These are phyloP conservation scores for Blepharisma stoltei DNA, from an alignment of 73 alveolate species.

Conservation along the genomic window DNA sequence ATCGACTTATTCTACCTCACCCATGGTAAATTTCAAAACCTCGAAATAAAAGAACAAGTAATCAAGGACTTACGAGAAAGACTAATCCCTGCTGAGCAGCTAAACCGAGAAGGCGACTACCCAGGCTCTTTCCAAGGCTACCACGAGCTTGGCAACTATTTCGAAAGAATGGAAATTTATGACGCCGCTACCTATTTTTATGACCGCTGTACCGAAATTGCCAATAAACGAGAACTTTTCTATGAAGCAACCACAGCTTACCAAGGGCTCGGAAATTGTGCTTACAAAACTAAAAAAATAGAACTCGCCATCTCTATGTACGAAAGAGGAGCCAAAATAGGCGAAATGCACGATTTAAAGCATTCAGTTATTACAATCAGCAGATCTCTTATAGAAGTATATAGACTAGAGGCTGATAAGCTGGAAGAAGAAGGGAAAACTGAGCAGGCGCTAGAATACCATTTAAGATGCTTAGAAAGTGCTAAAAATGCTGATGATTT, in stretches of 20 bases:
- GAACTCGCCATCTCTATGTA: background rate
- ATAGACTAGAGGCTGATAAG: constrained; percentile 22
- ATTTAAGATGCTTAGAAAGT: background rate
- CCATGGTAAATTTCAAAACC: constrained; percentile 41
- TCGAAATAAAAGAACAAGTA: constrained; percentile 36
- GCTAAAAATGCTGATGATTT: background rate
- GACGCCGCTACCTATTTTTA: constrained; percentile 74
- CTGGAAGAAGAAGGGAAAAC: constrained; percentile 16
- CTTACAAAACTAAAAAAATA: constrained; percentile 17
- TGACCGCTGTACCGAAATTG: constrained; percentile 56
- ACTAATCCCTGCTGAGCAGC: constrained; percentile 57
- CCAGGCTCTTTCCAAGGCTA: constrained; percentile 47
- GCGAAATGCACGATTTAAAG: background rate
- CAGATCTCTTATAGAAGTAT: constrained; percentile 18
- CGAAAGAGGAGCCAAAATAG: constrained; percentile 3
- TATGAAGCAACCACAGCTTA: constrained; percentile 66
- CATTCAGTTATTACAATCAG: background rate
- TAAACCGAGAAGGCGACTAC: constrained; percentile 45
- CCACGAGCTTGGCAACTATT: constrained; percentile 45
- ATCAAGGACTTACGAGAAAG: constrained; percentile 43
- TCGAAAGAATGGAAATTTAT: constrained; percentile 56
- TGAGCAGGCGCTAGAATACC: background rate
- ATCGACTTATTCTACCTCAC: constrained; percentile 68
- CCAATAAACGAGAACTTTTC: constrained; percentile 44
- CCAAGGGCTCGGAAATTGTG: constrained; percentile 71